Evolutionary conservation across 192 early-diverging fungal species (phyloP).

Genomic region (Backusella luteola): DNA sequence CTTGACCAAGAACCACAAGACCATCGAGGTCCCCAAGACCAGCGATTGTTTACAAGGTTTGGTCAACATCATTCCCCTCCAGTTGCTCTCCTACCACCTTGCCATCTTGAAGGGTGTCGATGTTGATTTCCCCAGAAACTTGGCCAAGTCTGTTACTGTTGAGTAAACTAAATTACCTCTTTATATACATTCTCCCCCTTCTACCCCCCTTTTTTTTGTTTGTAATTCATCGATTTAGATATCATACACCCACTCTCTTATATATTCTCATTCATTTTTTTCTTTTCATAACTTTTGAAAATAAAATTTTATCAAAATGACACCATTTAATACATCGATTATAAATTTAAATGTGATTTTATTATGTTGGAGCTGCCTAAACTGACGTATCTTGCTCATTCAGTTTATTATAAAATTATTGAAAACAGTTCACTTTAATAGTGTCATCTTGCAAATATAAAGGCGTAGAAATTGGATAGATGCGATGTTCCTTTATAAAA

Average conservation of each 20-base stretch:
- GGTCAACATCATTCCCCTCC: constrained; percentile 90
- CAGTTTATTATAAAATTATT: background rate
- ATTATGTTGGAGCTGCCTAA: background rate
- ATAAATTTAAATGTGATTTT: background rate
- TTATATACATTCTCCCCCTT: background rate
- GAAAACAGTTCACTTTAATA: background rate
- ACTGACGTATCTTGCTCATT: background rate
- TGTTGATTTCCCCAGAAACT: constrained; percentile 92
- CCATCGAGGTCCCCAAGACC: constrained; percentile 87
- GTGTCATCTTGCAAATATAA: background rate
- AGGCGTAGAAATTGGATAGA: background rate
- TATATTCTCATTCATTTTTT: constrained; percentile 10
- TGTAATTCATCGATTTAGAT: constrained; percentile 7
- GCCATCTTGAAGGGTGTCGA: constrained; percentile 90
- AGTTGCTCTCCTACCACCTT: constrained; percentile 93
- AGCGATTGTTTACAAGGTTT: constrained; percentile 94
- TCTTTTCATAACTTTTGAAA: background rate
- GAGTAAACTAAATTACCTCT: constrained; percentile 13
- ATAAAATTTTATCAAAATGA: constrained; percentile 5
- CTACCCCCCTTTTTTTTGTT: background rate
- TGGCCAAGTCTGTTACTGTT: constrained; percentile 62
- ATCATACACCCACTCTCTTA: background rate
- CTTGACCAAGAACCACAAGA: constrained; percentile 62
- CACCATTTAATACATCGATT: background rate
- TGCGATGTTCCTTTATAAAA: background rate